Percentiles rank a stretch among this genome's conserved stretches.
These are phyloP conservation scores for Scopulariopsis brevicaulis DNA, from an alignment of 2,329 filamentous ascomycete species.

Conservation along the genomic window DNA sequence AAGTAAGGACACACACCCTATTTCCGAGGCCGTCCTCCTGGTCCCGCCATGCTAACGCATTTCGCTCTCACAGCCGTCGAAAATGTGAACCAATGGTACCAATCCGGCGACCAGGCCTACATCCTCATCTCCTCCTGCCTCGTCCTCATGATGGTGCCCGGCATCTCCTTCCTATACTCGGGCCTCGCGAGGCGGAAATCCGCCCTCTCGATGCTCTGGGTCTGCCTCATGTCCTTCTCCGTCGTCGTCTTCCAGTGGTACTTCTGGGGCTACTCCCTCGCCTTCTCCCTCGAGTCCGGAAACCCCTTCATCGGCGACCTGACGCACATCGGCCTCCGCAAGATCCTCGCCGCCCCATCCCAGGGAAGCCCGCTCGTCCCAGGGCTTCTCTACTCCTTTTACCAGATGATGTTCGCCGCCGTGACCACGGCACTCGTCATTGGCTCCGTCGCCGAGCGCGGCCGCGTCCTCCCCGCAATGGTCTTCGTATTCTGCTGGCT, in stretches of 20 bases:
- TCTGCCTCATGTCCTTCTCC: conserved; percentile 86
- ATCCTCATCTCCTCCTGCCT: conserved; percentile 85
- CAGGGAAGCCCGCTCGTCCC: conserved; percentile 82
- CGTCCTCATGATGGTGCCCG: conserved; percentile 93
- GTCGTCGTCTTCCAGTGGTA: conserved; percentile 98
- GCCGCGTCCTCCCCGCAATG: conserved; percentile 85
- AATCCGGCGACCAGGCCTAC: conserved; percentile 84
- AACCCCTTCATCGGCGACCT: conserved; percentile 91
- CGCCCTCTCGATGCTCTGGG: conserved; percentile 93
- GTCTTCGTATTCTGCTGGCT: conserved; percentile 96
- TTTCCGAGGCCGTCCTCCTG: background rate
- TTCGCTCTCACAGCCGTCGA: conserved; percentile 48
- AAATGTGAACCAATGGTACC: conserved; percentile 94
- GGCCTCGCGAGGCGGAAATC: conserved; percentile 97
- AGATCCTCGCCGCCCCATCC: conserved; percentile 73
- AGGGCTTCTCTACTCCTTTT: conserved; percentile 86
- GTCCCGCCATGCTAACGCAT: background rate
- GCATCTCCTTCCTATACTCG: conserved; percentile 94
- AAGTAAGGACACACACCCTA: conserved; percentile 39
- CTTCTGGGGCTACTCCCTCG: conserved; percentile 96
- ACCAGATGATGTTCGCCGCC: conserved; percentile 97
- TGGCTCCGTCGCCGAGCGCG: conserved; percentile 87
- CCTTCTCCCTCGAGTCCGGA: conserved; percentile 70
- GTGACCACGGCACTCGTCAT: conserved; percentile 75
- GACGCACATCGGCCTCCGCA: conserved; percentile 77